Conservation (phyloP, 352 stramenopile genomes). For the Phytopythium sindhum region DNA sequence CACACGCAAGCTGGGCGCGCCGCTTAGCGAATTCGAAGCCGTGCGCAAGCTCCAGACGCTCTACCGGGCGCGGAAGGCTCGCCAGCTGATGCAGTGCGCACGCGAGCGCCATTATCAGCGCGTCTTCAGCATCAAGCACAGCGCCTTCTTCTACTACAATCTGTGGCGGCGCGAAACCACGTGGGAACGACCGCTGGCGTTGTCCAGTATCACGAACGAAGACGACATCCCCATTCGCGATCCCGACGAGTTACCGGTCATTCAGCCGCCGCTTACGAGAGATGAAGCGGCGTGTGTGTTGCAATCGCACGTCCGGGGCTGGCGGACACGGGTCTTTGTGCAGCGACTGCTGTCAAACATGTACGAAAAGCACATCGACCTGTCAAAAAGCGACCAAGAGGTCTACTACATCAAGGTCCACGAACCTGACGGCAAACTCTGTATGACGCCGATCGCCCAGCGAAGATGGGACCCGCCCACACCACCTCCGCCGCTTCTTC, state of each 20-base stretch:
- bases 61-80: constrained; percentile 47
- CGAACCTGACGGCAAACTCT: not conserved
- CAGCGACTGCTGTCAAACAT: constrained; percentile 5
- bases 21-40: constrained; percentile 67
- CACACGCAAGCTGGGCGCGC: constrained; percentile 24
- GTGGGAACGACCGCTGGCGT: constrained; percentile 40
- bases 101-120: constrained; percentile 65
- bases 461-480: constrained; percentile 22
- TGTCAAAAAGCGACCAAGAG: constrained; percentile 17
- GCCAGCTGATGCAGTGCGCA: constrained; percentile 44
- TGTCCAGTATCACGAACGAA: constrained; percentile 15
- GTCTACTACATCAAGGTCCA: constrained; percentile 45
- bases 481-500: constrained; percentile 32
- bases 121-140: constrained; percentile 73
- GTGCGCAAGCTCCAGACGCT: constrained; percentile 74
- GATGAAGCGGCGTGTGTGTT: constrained; percentile 47
- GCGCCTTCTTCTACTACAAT: constrained; percentile 81
- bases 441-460: not conserved
- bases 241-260: constrained; percentile 45
- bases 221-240: constrained; percentile 70
- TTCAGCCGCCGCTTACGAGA: constrained; percentile 46
- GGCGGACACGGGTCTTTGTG: not conserved
- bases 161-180: constrained; percentile 44
- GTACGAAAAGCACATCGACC: constrained; percentile 74
- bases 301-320: constrained; percentile 21